Conservation (phyloP, 2,329 filamentous ascomycete genomes). For the Phialophora macrospora region DNA sequence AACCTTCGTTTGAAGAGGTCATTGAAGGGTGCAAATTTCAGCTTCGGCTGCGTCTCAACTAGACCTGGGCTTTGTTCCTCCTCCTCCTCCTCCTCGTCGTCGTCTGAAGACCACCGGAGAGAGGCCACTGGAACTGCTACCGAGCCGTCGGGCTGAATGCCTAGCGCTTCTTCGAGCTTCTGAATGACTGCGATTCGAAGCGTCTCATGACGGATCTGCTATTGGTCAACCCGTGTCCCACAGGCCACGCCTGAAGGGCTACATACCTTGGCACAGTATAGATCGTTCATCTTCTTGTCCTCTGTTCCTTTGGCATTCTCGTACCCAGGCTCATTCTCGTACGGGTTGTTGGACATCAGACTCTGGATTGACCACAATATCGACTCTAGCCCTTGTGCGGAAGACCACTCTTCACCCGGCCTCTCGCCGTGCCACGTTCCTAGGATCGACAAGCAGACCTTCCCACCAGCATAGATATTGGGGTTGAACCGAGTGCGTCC, state of each 20-base stretch:
- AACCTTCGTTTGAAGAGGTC: slow-evolving; percentile 91
- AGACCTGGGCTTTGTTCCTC: slow-evolving; percentile 51
- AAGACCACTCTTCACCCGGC: slow-evolving; percentile 91
- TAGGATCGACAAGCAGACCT: slow-evolving; percentile 91
- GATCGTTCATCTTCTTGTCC: slow-evolving; percentile 74
- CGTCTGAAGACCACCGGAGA: slow-evolving; percentile 37
- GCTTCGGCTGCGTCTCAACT: slow-evolving; percentile 56
- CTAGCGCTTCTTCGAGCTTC: slow-evolving; percentile 78
- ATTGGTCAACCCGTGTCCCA: background rate
- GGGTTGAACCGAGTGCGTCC: slow-evolving; percentile 91
- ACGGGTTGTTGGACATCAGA: slow-evolving; percentile 90
- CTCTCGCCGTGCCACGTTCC: slow-evolving; percentile 90
- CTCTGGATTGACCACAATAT: slow-evolving; percentile 95
- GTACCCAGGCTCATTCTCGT: slow-evolving; percentile 94
- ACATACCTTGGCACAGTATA: slow-evolving; percentile 79
- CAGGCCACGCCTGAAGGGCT: background rate
- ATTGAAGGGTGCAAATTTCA: slow-evolving; percentile 81
- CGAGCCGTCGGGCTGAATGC: slow-evolving; percentile 62
- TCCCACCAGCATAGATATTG: slow-evolving; percentile 90
- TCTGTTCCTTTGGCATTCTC: slow-evolving; percentile 71
- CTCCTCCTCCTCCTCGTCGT: slow-evolving; percentile 47
- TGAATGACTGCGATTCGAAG: slow-evolving; percentile 85
- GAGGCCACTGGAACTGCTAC: slow-evolving; percentile 40
- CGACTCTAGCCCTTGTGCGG: slow-evolving; percentile 91
- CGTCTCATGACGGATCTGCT: slow-evolving; percentile 85